A percentile compares a stretch with the other conserved stretches of the same genome.
These are phyloP conservation scores for Vigna radiata DNA, from an alignment of 306 rosid genomes.

Conservation along the genomic window DNA sequence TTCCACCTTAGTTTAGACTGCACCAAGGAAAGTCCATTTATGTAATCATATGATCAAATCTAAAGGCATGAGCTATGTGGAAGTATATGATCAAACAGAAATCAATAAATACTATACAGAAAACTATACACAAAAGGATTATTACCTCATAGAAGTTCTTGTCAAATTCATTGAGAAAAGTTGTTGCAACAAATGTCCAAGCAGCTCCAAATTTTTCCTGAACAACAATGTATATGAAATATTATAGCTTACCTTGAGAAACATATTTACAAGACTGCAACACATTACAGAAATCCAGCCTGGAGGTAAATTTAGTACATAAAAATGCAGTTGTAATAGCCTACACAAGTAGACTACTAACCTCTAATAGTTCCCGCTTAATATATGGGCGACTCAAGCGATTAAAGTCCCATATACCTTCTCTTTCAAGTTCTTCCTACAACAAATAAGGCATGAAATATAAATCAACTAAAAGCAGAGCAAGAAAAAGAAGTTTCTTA, in stretches of 20 bases:
- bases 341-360: slow-evolving; percentile 43
- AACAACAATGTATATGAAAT: slow-evolving; percentile 36
- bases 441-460: slow-evolving; percentile 36
- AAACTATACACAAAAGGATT: slow-evolving; percentile 17
- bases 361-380: slow-evolving; percentile 76
- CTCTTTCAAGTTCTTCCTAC: slow-evolving; percentile 95
- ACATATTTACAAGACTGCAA: slow-evolving; percentile 8
- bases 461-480: slow-evolving; percentile 18
- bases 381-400: slow-evolving; percentile 87
- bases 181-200: slow-evolving; percentile 81
- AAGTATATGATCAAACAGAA: not conserved
- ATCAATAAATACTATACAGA: slow-evolving; percentile 24
- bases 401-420: slow-evolving; percentile 96
- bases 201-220: slow-evolving; percentile 86
- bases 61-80: not conserved
- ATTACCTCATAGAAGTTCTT: slow-evolving; percentile 77
- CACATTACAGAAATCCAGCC: slow-evolving; percentile 22
- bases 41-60: not conserved
- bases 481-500: not conserved
- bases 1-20: slow-evolving; percentile 18
- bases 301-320: slow-evolving; percentile 35
- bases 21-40: slow-evolving; percentile 17
- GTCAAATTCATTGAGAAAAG: slow-evolving; percentile 73
- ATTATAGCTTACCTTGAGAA: slow-evolving; percentile 1
- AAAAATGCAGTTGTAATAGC: slow-evolving; percentile 30